Base-by-base conservation (phyloP, 257 asterid genomes). In the Avicennia marina region DNA sequence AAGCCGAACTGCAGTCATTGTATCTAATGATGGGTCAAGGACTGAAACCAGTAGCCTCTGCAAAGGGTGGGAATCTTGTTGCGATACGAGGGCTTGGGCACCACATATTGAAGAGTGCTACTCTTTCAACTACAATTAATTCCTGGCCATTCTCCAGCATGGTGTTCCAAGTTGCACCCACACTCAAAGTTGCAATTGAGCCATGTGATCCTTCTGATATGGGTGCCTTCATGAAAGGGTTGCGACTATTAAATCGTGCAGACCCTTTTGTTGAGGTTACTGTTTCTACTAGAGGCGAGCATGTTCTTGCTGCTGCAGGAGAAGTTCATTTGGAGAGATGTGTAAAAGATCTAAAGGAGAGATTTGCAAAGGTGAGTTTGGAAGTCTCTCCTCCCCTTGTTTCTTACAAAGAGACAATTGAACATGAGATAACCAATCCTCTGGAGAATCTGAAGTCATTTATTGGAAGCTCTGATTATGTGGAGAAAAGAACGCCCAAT, bases 1-100 rank as follows among this genome's bases (percentile, higher is more conserved):
- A 77, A 75, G 87, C 89, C 2, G 81, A 79, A 71, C 58, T 90
- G 75, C 87, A 76, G 55, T 79, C 94, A 11, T 67, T 90, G 51
- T 90, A 90, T 79, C 78, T 85, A 56, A 90, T 90, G 98, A 88
- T 83, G 81, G 98, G 96, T 66, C 95, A 85, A 73, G 98, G 96
- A 13, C 65, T 90, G 81, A 85, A 65, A 70, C 91, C 93, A 8
- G 89, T 90, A 64, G 63, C 76, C 34, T 85, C 84, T 57, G 95
- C 78, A 24, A 83, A 80, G 76, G 95, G 95, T 1, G 96, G 98
- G 7, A 90, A 87, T 25, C 66, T 90, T 32, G 78, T 87, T 16
- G 96, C 98, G 56, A 87, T 90, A 72, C 80, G 96, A 67, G 98
- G 98, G 53, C 94, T 90, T 53, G 90, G 93, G 26, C 96, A 85